Conservation (phyloP, 768 basidiomycete species). For the Collybia sp. region DNA sequence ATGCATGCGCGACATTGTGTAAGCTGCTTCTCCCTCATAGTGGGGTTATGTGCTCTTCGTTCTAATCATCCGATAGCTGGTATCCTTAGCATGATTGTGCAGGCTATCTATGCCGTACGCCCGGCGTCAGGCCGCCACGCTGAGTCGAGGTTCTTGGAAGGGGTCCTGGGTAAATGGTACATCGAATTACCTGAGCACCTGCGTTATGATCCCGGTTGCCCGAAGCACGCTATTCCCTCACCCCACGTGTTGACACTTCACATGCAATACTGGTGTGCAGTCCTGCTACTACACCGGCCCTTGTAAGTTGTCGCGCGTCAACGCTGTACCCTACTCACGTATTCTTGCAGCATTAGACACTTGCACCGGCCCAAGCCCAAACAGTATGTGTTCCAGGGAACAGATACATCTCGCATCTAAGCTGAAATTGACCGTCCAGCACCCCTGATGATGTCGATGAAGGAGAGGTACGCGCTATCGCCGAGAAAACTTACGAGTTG, state of each 20-base stretch:
- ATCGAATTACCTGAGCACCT: slow-evolving; percentile 65
- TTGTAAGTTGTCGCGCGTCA: slow-evolving; percentile 47
- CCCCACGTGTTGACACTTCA: slow-evolving; percentile 73
- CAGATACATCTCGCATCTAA: too few species aligned
- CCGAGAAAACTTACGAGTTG: slow-evolving; percentile 66
- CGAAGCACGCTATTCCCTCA: slow-evolving; percentile 37
- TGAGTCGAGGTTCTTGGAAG: slow-evolving; percentile 56
- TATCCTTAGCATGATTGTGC: slow-evolving; percentile 64
- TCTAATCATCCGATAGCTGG: slow-evolving; percentile 39
- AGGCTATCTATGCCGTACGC: slow-evolving; percentile 66
- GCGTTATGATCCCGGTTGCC: slow-evolving; percentile 50
- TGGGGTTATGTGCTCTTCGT: background rate
- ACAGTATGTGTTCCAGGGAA: slow-evolving; percentile 22
- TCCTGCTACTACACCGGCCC: slow-evolving; percentile 69
- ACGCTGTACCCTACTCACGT: slow-evolving; percentile 7
- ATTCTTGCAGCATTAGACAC: slow-evolving; percentile 33
- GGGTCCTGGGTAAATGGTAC: slow-evolving; percentile 69
- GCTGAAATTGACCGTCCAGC: slow-evolving; percentile 6
- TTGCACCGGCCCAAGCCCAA: slow-evolving; percentile 29
- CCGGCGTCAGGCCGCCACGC: slow-evolving; percentile 49
- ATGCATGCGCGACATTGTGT: slow-evolving; percentile 71
- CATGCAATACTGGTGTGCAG: slow-evolving; percentile 85
- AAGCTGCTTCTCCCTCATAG: slow-evolving; percentile 18
- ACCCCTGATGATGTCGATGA: slow-evolving; percentile 43
- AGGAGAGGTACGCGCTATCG: slow-evolving; percentile 43